phyloP scores from a whole-genome alignment of 192 early-diverging fungal species.

The Funneliformis geosporum region DNA sequence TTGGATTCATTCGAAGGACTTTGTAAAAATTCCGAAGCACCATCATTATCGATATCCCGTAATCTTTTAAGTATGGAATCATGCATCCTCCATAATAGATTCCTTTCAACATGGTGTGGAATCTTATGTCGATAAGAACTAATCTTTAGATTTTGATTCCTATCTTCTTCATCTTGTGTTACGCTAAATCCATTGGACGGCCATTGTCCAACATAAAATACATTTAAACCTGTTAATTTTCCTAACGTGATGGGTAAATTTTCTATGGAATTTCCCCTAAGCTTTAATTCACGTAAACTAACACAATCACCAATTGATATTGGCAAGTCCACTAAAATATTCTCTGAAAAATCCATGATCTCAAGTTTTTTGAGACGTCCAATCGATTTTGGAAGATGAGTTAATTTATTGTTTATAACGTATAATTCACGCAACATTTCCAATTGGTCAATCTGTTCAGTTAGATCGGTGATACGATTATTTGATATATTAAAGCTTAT shows the following conservation, averaged over 20 bases:
- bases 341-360: slow-evolving; percentile 42
- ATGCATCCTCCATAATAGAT: slow-evolving; percentile 49
- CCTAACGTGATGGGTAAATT: slow-evolving; percentile 42
- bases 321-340: slow-evolving; percentile 41
- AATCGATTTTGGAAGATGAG: slow-evolving; percentile 52
- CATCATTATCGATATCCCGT: slow-evolving; percentile 46
- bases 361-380: slow-evolving; percentile 39
- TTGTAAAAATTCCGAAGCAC: slow-evolving; percentile 36
- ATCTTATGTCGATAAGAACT: slow-evolving; percentile 43
- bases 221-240: slow-evolving; percentile 39
- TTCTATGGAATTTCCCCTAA: slow-evolving; percentile 45
- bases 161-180: slow-evolving; percentile 33
- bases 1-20: slow-evolving; percentile 16
- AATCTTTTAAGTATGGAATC: slow-evolving; percentile 47
- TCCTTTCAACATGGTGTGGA: slow-evolving; percentile 46
- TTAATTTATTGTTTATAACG: slow-evolving; percentile 52
- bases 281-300: slow-evolving; percentile 38
- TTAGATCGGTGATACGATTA: slow-evolving; percentile 42
- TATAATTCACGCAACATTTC: slow-evolving; percentile 39
- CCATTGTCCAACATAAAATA: slow-evolving; percentile 50
- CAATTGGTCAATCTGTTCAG: slow-evolving; percentile 41
- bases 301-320: slow-evolving; percentile 40
- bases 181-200: slow-evolving; percentile 45
- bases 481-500: slow-evolving; percentile 45
- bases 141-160: slow-evolving; percentile 37